phyloP scores from a whole-genome alignment of 2,329 filamentous ascomycete genomes.

The Calonectria pseudoturangicola region DNA sequence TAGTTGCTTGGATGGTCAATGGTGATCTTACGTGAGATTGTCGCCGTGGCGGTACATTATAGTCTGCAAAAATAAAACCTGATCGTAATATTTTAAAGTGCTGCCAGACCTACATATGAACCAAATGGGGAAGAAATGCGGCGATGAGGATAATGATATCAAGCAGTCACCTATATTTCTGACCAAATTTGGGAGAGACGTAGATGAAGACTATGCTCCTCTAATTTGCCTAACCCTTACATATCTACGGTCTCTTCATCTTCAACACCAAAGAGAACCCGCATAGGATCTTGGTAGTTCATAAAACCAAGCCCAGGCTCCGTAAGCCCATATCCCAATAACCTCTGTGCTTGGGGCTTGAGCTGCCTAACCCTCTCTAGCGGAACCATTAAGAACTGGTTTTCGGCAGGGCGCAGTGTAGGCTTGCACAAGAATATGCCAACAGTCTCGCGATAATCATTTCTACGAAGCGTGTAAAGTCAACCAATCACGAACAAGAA shows the following conservation, averaged over 20 bases:
- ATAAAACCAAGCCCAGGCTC: conserved; percentile 60
- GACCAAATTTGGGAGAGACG: too few species aligned
- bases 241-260: conserved; percentile 59
- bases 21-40: too few species aligned
- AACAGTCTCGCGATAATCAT: conserved; percentile 56
- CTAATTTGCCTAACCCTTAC: background rate
- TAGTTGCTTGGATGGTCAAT: too few species aligned
- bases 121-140: too few species aligned
- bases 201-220: too few species aligned
- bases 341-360: conserved; percentile 57
- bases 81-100: too few species aligned
- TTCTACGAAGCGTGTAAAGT: conserved; percentile 27
- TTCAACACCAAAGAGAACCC: conserved; percentile 59
- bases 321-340: conserved; percentile 59
- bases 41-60: too few species aligned
- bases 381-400: conserved; percentile 58
- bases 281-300: conserved; percentile 62
- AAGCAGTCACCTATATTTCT: too few species aligned
- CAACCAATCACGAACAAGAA: too few species aligned
- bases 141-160: too few species aligned
- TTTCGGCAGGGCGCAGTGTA: conserved; percentile 59
- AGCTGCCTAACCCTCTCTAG: conserved; percentile 55
- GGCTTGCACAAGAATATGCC: conserved; percentile 61
- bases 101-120: too few species aligned
- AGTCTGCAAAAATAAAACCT: too few species aligned